Base-by-base conservation (phyloP, 106 monocot genomes). In the Cymbidium sinense region DNA sequence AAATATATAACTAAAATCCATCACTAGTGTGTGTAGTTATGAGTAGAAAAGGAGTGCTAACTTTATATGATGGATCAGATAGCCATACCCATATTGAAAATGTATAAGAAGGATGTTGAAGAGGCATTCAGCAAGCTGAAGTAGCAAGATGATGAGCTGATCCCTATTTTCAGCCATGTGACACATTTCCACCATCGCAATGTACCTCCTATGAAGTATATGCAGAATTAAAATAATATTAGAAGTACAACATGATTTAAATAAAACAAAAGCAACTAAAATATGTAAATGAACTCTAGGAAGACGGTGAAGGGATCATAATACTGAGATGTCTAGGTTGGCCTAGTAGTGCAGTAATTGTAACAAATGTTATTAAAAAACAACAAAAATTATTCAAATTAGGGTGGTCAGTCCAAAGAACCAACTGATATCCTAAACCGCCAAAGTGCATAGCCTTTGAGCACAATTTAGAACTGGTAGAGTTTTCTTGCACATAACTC, bases 131-230 rank as follows among this genome's bases (percentile, higher is more conserved):
- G 84, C 91, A 80, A 94, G 87, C 79, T 89, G 86, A 77, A 98
- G 94, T 70, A 94, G 72, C 34, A 92, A 27, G 75, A 85, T 79
- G 51, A 94, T 86, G 37, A 94, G 80, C 47, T 85, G 88, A 79
- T 90, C 91, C 76, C 85, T 85, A 47, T 86, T 86, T 39, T 94
- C 94, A 75, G 85, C 85, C 78, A 90, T 84, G 55, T 79, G 84
- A 73, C 96, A 98, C 89, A 98, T 94, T 78, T 94, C 91, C 35
- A 91, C 82, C 91, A 94, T 92, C 69, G 96, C 94, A 75, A 98
- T 84, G 74, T 90, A 94, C 80, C 96, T 90, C 92, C 96, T 98
- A 86, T 54, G 70, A 15, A 73, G 50, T 11, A 82, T 41, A 61
- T 12, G 41, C 21, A 70, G n/a, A 10, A 61, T 18, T 69, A 77